Evolutionary conservation across 1,139 yeast genomes (phyloP).

Genomic region (Magnusiomyces paraingens): DNA sequence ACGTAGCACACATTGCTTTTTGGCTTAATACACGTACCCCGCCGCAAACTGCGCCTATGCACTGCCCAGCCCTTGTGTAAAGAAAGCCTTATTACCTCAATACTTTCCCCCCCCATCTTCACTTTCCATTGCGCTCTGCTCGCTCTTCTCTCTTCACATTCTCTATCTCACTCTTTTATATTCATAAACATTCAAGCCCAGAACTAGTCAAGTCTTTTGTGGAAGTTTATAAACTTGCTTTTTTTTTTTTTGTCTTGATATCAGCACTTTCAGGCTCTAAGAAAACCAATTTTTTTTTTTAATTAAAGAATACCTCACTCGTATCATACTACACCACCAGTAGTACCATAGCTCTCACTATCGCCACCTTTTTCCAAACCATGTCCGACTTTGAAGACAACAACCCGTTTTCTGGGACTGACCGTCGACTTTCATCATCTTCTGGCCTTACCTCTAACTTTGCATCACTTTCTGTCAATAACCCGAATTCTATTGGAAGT

Average conservation of each 20-base stretch:
- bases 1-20: no score
- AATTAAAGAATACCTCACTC: background rate
- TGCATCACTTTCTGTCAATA: conserved; percentile 11
- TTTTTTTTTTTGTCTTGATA: no score
- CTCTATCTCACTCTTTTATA: background rate
- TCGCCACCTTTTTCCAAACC: background rate
- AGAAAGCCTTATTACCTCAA: no score
- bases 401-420: conserved; percentile 39
- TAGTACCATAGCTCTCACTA: background rate
- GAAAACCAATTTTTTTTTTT: background rate
- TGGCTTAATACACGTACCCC: no score
- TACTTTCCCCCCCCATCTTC: no score
- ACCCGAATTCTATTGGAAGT: conserved; percentile 4
- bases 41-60: no score
- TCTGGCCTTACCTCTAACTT: conserved; percentile 15
- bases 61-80: no score
- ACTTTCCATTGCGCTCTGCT: no score
- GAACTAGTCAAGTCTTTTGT: background rate
- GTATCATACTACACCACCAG: background rate
- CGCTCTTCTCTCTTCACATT: background rate
- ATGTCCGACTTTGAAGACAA: conserved; percentile 41
- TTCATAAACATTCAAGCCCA: background rate
- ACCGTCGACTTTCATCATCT: conserved; percentile 20
- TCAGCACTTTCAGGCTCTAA: background rate
- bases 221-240: background rate